These are phyloP conservation scores for Fusarium lyarnte DNA, from an alignment of 2,329 filamentous ascomycete genomes.

Conservation along the genomic window DNA sequence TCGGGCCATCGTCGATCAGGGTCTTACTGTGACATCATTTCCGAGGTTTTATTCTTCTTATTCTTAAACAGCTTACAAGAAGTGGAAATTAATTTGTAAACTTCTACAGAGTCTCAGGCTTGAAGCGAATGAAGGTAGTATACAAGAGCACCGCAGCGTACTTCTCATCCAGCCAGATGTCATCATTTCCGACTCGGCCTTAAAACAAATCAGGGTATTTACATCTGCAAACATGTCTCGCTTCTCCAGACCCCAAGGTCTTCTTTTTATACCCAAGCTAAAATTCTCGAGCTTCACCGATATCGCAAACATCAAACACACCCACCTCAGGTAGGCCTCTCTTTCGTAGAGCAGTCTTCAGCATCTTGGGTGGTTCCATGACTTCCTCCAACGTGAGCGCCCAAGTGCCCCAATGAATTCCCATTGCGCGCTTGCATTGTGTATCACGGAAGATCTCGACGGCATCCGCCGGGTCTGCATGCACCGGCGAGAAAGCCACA, in stretches of 20 bases:
- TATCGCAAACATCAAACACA: slow-evolving; percentile 82
- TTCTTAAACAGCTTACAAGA: background rate
- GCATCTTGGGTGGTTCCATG: slow-evolving; percentile 78
- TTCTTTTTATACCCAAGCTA: slow-evolving; percentile 43
- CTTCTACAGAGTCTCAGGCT: slow-evolving; percentile 7
- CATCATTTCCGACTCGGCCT: background rate
- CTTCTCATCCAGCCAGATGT: background rate
- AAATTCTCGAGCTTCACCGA: slow-evolving; percentile 85
- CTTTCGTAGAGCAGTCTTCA: slow-evolving; percentile 76
- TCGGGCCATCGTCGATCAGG: slow-evolving; percentile 16
- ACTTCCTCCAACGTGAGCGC: slow-evolving; percentile 86
- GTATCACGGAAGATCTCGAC: slow-evolving; percentile 92
- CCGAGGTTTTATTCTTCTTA: background rate
- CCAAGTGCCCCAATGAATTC: slow-evolving; percentile 95
- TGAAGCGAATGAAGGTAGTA: background rate
- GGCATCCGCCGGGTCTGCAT: slow-evolving; percentile 85
- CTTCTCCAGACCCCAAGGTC: background rate
- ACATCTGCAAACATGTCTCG: background rate
- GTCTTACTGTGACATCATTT: slow-evolving; percentile 28
- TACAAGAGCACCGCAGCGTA: background rate
- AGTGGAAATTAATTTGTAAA: slow-evolving; percentile 2
- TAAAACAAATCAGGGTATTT: slow-evolving; percentile 29
- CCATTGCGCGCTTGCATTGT: slow-evolving; percentile 78
- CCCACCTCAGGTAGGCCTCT: slow-evolving; percentile 75
- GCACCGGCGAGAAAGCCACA: slow-evolving; percentile 78